Percentiles rank a stretch among this genome's conserved stretches.
Conservation (phyloP, 2,329 filamentous ascomycete species). For the Sporothrix inflata region DNA sequence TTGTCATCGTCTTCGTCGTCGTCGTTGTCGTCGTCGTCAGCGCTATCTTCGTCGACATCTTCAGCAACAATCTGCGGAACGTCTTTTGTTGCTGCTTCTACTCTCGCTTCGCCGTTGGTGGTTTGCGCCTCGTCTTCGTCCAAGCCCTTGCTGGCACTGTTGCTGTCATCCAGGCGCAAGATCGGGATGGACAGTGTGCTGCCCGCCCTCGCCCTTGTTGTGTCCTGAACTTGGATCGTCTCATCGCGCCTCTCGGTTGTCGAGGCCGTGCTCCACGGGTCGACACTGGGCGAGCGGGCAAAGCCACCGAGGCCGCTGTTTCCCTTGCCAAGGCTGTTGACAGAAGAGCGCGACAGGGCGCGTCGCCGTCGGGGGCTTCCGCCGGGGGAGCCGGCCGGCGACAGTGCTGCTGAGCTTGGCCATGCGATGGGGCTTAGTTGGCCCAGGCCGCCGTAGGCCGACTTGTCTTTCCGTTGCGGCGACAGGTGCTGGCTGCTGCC, state of each 20-base stretch:
- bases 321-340: not conserved
- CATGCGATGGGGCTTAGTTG: slow-evolving; percentile 47
- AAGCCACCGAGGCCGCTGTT: not conserved
- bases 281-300: slow-evolving; percentile 7
- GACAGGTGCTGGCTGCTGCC: slow-evolving; percentile 33
- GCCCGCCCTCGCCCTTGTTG: not conserved
- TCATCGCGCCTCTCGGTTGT: not conserved
- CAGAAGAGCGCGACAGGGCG: slow-evolving; percentile 1
- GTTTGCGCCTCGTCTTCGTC: not conserved
- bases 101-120: not conserved
- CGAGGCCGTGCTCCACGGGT: not conserved
- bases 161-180: not conserved
- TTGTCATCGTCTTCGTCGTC: not conserved
- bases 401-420: slow-evolving; percentile 36
- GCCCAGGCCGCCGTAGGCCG: slow-evolving; percentile 30
- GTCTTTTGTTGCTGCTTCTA: not conserved
- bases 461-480: slow-evolving; percentile 40
- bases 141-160: not conserved
- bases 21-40: not conserved
- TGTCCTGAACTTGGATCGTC: not conserved
- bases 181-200: slow-evolving; percentile 1
- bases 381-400: slow-evolving; percentile 11
- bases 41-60: not conserved
- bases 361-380: slow-evolving; percentile 25
- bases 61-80: not conserved